Evolutionary conservation across 2,329 filamentous ascomycete species (phyloP).

Genomic region (Fusarium sp.): DNA sequence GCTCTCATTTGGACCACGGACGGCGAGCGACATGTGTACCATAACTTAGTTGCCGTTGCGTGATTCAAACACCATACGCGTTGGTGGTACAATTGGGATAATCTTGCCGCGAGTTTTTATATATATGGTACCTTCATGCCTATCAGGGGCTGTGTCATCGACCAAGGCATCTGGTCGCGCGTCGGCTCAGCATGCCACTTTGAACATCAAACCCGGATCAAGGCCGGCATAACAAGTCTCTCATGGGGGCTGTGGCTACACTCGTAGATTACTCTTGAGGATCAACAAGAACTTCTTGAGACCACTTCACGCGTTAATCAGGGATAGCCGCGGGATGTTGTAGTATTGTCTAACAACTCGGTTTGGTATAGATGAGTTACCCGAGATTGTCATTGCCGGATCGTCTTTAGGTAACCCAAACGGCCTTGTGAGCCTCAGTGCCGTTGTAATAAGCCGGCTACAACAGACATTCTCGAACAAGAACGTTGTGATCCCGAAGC

Average conservation of each 20-base stretch:
- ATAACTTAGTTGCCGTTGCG: conserved; percentile 17
- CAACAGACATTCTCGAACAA: conserved; percentile 32
- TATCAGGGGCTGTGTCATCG: neutral
- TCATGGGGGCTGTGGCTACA: neutral
- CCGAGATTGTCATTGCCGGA: conserved; percentile 33
- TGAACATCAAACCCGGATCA: neutral
- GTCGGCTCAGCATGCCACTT: neutral
- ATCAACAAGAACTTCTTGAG: neutral
- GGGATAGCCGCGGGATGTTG: conserved; percentile 2
- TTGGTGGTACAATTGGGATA: conserved; percentile 24
- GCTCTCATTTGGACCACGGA: conserved; percentile 26
- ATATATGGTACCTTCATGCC: neutral
- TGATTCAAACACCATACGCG: conserved; percentile 6
- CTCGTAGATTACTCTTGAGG: neutral
- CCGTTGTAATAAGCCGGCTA: conserved; percentile 25
- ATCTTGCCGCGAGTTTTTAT: conserved; percentile 4
- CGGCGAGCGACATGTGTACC: conserved; percentile 28
- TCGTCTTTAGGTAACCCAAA: conserved; percentile 41
- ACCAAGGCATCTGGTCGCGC: neutral
- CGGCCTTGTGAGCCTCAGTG: conserved; percentile 28
- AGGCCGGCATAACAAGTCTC: neutral
- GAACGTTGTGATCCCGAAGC: conserved; percentile 25
- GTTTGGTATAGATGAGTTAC: conserved; percentile 21
- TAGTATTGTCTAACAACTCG: conserved; percentile 19
- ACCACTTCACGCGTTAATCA: neutral